Percentiles rank a stretch among this genome's conserved stretches.
Conservation (phyloP, 805 yeast species). For the Yamadazyma endophytica region DNA sequence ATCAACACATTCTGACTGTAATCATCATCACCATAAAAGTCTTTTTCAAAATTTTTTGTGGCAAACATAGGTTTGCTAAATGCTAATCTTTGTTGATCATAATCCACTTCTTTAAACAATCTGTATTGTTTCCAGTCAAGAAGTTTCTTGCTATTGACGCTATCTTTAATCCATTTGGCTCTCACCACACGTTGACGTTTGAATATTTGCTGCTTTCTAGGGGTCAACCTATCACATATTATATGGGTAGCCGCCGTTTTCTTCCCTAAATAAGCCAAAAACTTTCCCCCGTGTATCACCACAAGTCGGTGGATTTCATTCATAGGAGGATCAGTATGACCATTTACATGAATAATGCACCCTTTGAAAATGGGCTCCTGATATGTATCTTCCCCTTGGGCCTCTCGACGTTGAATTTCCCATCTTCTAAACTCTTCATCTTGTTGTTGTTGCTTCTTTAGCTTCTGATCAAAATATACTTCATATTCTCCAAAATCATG, state of each 20-base stretch:
- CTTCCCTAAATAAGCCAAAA: constrained; percentile 61
- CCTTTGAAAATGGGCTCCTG: constrained; percentile 48
- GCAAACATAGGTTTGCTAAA: constrained; percentile 8
- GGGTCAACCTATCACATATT: constrained; percentile 74
- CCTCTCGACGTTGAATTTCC: constrained; percentile 37
- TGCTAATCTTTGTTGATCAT: constrained; percentile 47
- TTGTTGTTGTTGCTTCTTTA: constrained; percentile 54
- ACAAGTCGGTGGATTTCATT: constrained; percentile 66
- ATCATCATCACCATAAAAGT: neutral
- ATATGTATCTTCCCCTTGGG: constrained; percentile 13
- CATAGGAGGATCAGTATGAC: constrained; percentile 81
- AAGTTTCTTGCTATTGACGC: constrained; percentile 44
- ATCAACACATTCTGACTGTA: neutral
- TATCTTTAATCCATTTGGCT: constrained; percentile 79
- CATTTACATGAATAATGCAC: constrained; percentile 78
- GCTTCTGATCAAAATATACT: constrained; percentile 62
- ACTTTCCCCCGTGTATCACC: constrained; percentile 75
- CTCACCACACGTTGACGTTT: constrained; percentile 67
- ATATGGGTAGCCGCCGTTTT: constrained; percentile 82
- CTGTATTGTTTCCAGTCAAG: constrained; percentile 70
- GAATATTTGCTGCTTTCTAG: constrained; percentile 65
- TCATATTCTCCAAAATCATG: constrained; percentile 62
- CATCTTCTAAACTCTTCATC: constrained; percentile 49
- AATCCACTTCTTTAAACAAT: constrained; percentile 46
- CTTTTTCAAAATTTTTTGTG: constrained; percentile 2